Conservation (phyloP, 164 flowering plant genomes). For the Kalanchoe fedtschenkoi region DNA sequence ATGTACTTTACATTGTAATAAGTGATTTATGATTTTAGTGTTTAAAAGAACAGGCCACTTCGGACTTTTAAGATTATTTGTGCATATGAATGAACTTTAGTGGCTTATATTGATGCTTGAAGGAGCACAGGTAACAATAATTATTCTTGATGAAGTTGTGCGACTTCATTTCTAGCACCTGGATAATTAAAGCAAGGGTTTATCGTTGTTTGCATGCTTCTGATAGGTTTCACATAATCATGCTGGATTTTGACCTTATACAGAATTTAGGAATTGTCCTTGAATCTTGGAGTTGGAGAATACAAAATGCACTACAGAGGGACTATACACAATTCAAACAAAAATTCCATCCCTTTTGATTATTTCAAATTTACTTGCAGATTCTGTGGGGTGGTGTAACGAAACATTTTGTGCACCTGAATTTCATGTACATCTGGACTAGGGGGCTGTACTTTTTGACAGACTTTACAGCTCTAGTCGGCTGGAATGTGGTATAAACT, state of each 20-base stretch:
- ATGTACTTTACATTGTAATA: too few relatives aligned
- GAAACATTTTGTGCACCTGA: neutral
- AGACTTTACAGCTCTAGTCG: neutral
- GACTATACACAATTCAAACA: neutral
- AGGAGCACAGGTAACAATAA: neutral
- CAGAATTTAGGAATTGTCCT: too few relatives aligned
- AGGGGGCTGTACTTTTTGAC: neutral
- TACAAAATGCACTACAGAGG: neutral
- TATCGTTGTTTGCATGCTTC: neutral
- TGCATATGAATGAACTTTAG: neutral
- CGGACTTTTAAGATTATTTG: neutral
- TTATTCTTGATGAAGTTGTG: neutral
- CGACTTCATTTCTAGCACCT: neutral
- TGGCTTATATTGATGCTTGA: neutral
- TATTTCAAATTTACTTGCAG: too few relatives aligned
- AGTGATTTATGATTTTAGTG: too few relatives aligned
- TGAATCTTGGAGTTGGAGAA: too few relatives aligned
- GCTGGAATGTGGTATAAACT: neutral
- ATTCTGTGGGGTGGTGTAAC: too few relatives aligned
- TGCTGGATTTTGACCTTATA: too few relatives aligned
- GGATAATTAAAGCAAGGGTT: neutral
- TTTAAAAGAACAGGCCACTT: neutral
- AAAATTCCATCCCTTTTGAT: too few relatives aligned
- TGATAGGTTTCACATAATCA: neutral
- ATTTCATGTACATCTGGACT: neutral